Evolutionary conservation across 2,329 filamentous ascomycete species (phyloP), one percentile per base, ranked within the genome.

Genomic region (Penicillium palitans): DNA sequence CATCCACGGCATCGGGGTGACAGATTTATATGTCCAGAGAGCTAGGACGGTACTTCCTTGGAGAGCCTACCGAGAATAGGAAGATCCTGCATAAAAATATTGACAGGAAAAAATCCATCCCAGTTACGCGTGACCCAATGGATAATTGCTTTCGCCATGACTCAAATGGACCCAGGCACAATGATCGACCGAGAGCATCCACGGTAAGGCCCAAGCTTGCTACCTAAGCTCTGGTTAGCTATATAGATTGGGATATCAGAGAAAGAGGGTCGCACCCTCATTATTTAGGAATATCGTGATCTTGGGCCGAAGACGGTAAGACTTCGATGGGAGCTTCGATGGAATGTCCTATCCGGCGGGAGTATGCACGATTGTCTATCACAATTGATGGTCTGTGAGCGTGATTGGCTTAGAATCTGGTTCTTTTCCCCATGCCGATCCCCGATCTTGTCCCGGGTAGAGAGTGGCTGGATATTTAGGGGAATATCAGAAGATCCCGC

Each of bases 131-230:
- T 72, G 69, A 71, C 66, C 39, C 29, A 46, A 53, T 63, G 42
- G 59, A 61, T 65, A 49, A 59, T 49, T 66, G 63, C 57, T 65
- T 64, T 68, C 64, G 66, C 67, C 53, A 66, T 70, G 63, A 66
- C 61, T 67, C 63, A 64, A 64, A 58, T 39, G 27, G 62, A 62
- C 59, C 66, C 61, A 68, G 61, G 62, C 62, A 60, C 50, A 25
- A 55, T 52, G 59, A 53, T 41, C 40, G 27, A 37, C 47, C 50
- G 61, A 51, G 61, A 68, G 52, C 61, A 66, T 63, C 67, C 68
- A 68, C 55, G 64, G 67, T 61, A 66, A 39, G 49, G 56, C 19
- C 59, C 55, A 58, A 55, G 55, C 62, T 67, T 62, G 58, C 61
- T 63, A 68, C 58, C 51, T 51, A 37, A 47, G 12, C 12, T 33